Percentiles rank a stretch among this genome's conserved stretches.
phyloP scores from a whole-genome alignment of 2,329 filamentous ascomycete species.

The Scytalidium lignicola region DNA sequence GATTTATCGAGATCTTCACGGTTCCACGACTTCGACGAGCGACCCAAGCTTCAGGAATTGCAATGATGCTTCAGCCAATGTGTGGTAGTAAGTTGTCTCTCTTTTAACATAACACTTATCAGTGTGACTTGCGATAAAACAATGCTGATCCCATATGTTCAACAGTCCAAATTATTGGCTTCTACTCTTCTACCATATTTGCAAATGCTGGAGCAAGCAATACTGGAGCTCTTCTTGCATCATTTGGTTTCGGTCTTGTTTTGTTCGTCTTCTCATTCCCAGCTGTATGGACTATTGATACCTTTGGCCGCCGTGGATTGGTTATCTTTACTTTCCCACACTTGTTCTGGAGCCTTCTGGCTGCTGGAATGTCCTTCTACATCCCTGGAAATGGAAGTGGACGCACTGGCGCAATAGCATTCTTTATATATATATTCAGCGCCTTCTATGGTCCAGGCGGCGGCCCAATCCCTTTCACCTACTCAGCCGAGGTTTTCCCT shows the following conservation, averaged over 20 bases:
- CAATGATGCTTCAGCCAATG: conserved; percentile 71
- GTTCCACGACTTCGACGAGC: conserved; percentile 64
- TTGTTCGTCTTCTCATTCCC: conserved; percentile 62
- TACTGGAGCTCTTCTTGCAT: conserved; percentile 50
- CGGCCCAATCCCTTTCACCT: conserved; percentile 45
- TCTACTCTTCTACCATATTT: conserved; percentile 11
- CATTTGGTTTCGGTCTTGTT: conserved; percentile 56
- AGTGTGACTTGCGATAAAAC: no score
- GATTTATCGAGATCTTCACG: conserved; percentile 60
- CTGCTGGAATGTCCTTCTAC: conserved; percentile 52
- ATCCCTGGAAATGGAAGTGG: conserved; percentile 33
- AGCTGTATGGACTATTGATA: conserved; percentile 61
- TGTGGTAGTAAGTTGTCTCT: no score
- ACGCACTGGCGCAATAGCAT: conserved; percentile 40
- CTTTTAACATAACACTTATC: no score
- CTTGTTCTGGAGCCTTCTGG: conserved; percentile 58
- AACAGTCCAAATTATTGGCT: conserved; percentile 9
- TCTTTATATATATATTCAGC: conserved; percentile 57
- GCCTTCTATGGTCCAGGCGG: conserved; percentile 58
- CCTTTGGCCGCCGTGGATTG: conserved; percentile 53
- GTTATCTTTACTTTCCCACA: conserved; percentile 60
- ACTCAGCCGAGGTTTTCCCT: conserved; percentile 50
- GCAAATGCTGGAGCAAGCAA: conserved; percentile 34
- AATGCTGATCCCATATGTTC: no score
- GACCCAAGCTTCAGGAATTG: conserved; percentile 66